Conservation (phyloP, 2,329 filamentous ascomycete genomes). For the Graphium sp. region DNA sequence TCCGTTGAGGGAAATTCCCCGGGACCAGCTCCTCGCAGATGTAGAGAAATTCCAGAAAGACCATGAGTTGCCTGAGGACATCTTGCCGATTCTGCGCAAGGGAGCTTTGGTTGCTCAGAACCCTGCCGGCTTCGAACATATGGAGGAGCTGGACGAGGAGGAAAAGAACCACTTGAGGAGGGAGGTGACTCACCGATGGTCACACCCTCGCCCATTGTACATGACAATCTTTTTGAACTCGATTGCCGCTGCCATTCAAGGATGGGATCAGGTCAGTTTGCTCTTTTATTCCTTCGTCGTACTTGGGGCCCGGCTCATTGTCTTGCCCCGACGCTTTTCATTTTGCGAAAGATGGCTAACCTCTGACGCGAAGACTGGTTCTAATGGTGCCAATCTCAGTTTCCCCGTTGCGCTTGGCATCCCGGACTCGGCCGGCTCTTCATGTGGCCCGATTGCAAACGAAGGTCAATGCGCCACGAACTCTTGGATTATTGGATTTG, state of each 20-base stretch:
- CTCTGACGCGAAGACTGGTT: slow-evolving; percentile 18
- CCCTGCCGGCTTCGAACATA: slow-evolving; percentile 26
- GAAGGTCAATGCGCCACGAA: slow-evolving; percentile 24
- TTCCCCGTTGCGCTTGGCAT: slow-evolving; percentile 28
- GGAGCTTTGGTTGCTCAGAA: slow-evolving; percentile 15
- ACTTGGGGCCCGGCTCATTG: slow-evolving; percentile 3
- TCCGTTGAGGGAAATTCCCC: slow-evolving; percentile 29
- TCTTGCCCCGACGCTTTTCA: background rate
- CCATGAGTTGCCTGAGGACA: slow-evolving; percentile 25
- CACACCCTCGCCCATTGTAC: slow-evolving; percentile 28
- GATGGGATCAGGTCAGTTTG: slow-evolving; percentile 19
- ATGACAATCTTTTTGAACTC: slow-evolving; percentile 32
- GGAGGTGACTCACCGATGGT: slow-evolving; percentile 31
- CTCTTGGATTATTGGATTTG: slow-evolving; percentile 42
- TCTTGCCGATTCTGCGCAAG: slow-evolving; percentile 18
- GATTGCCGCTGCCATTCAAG: slow-evolving; percentile 35
- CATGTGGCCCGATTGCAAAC: slow-evolving; percentile 14
- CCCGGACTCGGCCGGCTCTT: slow-evolving; percentile 11
- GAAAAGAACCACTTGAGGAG: slow-evolving; percentile 22
- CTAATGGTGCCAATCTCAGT: slow-evolving; percentile 28
- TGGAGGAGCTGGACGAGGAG: slow-evolving; percentile 24
- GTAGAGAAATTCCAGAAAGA: slow-evolving; percentile 35
- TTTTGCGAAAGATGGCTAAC: background rate
- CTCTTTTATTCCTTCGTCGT: background rate
- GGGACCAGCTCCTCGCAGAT: slow-evolving; percentile 30